A percentile compares a stretch with the other conserved stretches of the same genome.
phyloP scores from a whole-genome alignment of 2,329 filamentous ascomycete species.

The Endoconidiophora laricicola region DNA sequence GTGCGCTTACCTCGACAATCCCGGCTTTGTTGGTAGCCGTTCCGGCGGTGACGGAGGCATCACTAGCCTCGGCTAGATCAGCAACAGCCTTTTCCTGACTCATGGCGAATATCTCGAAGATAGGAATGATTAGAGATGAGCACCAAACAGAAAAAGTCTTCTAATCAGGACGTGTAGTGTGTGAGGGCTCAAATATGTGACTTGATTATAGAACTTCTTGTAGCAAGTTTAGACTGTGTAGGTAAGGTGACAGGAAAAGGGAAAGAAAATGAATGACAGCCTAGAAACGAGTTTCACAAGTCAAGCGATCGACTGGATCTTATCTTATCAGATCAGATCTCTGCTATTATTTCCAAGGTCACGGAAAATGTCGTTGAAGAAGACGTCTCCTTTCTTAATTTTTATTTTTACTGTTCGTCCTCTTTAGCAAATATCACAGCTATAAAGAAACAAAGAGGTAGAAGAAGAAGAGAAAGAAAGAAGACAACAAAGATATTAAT shows the following conservation, averaged over 20 bases:
- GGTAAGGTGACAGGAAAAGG: not conserved
- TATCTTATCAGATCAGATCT: slow-evolving; percentile 2
- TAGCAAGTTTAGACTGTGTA: slow-evolving; percentile 3
- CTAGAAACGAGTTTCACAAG: not conserved
- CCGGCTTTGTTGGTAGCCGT: not conserved
- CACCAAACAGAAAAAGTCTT: not conserved
- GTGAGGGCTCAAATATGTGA: not conserved
- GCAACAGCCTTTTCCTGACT: not conserved
- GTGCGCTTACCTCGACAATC: not conserved
- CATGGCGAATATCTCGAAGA: not conserved
- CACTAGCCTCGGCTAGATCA: not conserved
- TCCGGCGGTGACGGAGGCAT: not conserved
- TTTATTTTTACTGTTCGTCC: not conserved
- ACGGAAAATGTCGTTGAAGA: not conserved
- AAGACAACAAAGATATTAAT: not conserved
- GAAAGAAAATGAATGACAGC: not conserved
- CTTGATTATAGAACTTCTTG: not conserved
- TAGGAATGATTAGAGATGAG: too few species aligned
- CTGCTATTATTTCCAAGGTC: not conserved
- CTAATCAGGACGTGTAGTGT: too few species aligned
- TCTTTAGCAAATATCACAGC: not conserved
- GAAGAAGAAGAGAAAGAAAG: not conserved
- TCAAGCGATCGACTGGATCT: not conserved
- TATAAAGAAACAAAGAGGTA: not conserved
- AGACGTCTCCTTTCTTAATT: not conserved